Percentiles rank a stretch among this genome's conserved stretches.
Conservation (phyloP, 148 eudicot species). For the Arctostaphylos glauca region DNA sequence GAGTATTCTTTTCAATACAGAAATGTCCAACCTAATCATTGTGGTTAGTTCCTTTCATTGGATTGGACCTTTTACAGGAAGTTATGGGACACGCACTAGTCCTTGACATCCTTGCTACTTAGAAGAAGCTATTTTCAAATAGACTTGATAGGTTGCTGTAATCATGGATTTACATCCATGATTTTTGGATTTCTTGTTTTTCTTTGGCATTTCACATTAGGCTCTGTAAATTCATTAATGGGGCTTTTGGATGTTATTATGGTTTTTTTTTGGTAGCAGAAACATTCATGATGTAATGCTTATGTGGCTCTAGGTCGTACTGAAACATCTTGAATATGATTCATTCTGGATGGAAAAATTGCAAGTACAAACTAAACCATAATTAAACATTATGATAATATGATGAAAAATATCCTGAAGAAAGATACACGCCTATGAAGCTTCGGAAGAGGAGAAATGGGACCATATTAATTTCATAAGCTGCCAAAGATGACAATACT, state of each 20-base stretch:
- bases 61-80: not conserved
- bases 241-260: constrained; percentile 1
- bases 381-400: not conserved
- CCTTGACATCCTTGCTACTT: not conserved
- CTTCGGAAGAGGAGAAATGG: not conserved
- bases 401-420: not conserved
- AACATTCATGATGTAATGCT: not conserved
- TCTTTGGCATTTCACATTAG: not conserved
- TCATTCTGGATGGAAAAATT: not conserved
- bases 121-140: not conserved
- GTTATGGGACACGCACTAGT: not conserved
- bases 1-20: too few relatives aligned
- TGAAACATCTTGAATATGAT: not conserved
- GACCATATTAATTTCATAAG: not conserved
- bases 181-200: not conserved
- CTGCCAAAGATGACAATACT: not conserved
- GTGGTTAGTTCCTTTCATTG: too few relatives aligned
- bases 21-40: too few relatives aligned
- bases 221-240: not conserved
- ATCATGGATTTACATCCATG: not conserved
- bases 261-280: not conserved
- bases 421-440: not conserved
- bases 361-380: not conserved
- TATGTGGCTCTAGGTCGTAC: not conserved
- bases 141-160: not conserved